A percentile compares a stretch with the other conserved stretches of the same genome.
Evolutionary conservation across 768 basidiomycete genomes (phyloP).

Genomic region (Paxillus rubicundulus): DNA sequence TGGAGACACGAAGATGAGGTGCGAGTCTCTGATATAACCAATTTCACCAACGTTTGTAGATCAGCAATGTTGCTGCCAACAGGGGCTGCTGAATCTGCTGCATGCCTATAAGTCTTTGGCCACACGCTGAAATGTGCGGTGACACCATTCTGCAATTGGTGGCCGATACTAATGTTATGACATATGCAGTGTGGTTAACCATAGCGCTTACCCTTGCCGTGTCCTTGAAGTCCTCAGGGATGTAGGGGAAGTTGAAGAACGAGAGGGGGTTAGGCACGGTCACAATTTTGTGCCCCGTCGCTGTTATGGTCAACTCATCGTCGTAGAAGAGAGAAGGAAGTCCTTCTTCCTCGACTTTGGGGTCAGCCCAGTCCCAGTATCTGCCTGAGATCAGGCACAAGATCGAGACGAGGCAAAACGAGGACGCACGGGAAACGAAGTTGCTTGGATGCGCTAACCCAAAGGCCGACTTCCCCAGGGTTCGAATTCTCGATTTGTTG

Average conservation of each 20-base stretch:
- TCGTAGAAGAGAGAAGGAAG: conserved; percentile 20
- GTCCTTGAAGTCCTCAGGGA: conserved; percentile 23
- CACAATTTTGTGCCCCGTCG: conserved; percentile 2
- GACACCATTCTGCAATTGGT: not conserved
- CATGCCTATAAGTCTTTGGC: conserved; percentile 19
- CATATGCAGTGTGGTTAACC: not conserved
- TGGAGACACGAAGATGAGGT: not conserved
- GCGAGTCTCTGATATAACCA: not conserved
- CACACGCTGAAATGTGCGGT: conserved; percentile 20
- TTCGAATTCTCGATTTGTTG: conserved; percentile 22
- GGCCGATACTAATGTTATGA: not conserved
- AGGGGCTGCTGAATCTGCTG: conserved; percentile 4
- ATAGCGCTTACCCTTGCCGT: conserved; percentile 4
- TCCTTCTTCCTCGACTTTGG: conserved; percentile 13
- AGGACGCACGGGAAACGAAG: conserved; percentile 28
- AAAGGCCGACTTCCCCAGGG: conserved; percentile 15
- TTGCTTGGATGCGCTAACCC: conserved; percentile 20
- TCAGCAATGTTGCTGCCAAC: conserved; percentile 9
- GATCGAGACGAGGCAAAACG: not conserved
- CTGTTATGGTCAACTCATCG: conserved; percentile 9
- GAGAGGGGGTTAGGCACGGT: conserved; percentile 19
- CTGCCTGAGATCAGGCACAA: conserved; percentile 8
- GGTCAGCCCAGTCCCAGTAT: conserved; percentile 31
- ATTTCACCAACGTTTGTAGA: conserved; percentile 16
- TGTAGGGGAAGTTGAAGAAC: conserved; percentile 11